These are phyloP conservation scores for Suillus decipiens DNA, from an alignment of 768 basidiomycete species.

Conservation along the genomic window DNA sequence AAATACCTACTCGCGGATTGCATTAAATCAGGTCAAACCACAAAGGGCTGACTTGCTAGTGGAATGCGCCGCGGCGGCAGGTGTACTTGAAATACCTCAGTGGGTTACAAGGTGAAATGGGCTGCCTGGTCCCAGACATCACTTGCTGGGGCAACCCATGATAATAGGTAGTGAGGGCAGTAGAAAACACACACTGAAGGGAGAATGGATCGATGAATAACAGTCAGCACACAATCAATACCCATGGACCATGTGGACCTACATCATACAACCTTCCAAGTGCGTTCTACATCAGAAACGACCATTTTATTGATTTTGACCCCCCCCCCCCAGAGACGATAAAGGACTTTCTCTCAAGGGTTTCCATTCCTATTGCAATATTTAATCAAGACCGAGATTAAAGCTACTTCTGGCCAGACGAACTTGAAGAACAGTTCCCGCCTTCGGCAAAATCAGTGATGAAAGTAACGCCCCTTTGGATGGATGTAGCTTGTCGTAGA, in stretches of 20 bases:
- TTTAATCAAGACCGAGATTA: constrained; percentile 31
- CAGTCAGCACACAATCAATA: neutral
- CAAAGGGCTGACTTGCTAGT: constrained; percentile 19
- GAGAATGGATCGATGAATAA: neutral
- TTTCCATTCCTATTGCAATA: constrained; percentile 21
- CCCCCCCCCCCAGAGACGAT: constrained; percentile 24
- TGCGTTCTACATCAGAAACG: constrained; percentile 14
- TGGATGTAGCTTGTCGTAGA: neutral
- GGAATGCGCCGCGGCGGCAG: constrained; percentile 11
- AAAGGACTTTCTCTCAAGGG: constrained; percentile 18
- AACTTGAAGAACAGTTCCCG: constrained; percentile 20
- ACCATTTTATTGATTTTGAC: constrained; percentile 26
- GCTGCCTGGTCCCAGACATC: constrained; percentile 40
- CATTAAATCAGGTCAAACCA: neutral
- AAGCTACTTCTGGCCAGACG: constrained; percentile 21
- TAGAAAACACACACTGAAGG: constrained; percentile 6
- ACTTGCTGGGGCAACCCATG: constrained; percentile 25
- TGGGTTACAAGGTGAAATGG: neutral
- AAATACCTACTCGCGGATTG: constrained; percentile 21
- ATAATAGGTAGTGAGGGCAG: neutral
- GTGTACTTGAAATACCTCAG: neutral
- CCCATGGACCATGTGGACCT: neutral
- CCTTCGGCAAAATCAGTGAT: constrained; percentile 34
- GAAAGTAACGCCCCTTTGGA: constrained; percentile 31
- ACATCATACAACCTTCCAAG: constrained; percentile 15